phyloP scores from a whole-genome alignment of 2,329 filamentous ascomycete species.

The Botrytis sinoallii region DNA sequence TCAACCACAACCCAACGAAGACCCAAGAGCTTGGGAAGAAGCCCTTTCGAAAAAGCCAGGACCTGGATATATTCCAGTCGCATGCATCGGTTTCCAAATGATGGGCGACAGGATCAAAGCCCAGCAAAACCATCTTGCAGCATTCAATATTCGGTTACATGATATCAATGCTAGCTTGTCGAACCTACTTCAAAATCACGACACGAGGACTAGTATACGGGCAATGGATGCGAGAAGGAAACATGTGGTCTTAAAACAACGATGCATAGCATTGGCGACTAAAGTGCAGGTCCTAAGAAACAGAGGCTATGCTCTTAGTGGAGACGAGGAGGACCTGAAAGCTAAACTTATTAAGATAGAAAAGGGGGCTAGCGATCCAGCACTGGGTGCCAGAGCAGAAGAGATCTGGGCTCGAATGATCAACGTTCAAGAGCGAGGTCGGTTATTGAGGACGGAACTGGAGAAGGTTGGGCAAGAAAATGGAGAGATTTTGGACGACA shows the following conservation, averaged over 20 bases:
- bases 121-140: constrained; percentile 65
- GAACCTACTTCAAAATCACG: constrained; percentile 70
- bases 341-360: constrained; percentile 68
- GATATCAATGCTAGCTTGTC: constrained; percentile 74
- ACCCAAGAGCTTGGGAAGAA: constrained; percentile 79
- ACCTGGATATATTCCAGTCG: constrained; percentile 71
- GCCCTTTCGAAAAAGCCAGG: constrained; percentile 77
- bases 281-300: constrained; percentile 80
- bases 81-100: constrained; percentile 70
- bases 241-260: constrained; percentile 69
- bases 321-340: constrained; percentile 74
- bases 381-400: constrained; percentile 71
- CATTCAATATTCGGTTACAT: constrained; percentile 70
- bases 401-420: constrained; percentile 84
- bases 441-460: constrained; percentile 69
- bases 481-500: constrained; percentile 60
- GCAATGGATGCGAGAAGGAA: constrained; percentile 69
- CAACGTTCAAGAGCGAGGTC: constrained; percentile 68
- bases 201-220: constrained; percentile 71
- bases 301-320: constrained; percentile 74
- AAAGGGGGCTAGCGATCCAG: constrained; percentile 68
- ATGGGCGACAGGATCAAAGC: constrained; percentile 69
- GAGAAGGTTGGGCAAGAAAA: constrained; percentile 61
- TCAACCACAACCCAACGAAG: constrained; percentile 65
- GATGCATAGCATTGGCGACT: constrained; percentile 71